Evolutionary conservation across 2,329 filamentous ascomycete species (phyloP), one percentile per base, ranked within the genome.

Genomic region (Ophiostoma piceae): DNA sequence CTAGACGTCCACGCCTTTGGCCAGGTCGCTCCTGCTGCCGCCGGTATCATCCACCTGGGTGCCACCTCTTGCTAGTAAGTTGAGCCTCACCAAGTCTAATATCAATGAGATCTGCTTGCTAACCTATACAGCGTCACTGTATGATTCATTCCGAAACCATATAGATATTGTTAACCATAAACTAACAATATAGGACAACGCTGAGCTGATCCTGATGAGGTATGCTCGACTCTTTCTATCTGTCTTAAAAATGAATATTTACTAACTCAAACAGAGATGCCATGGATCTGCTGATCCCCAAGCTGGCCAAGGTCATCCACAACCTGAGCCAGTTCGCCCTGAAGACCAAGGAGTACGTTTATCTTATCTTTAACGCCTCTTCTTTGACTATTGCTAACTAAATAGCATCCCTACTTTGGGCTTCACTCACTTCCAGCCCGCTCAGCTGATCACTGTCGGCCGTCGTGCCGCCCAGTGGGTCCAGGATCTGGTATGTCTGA

Each of bases 31-130:
- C 92, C 92, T 0, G 89, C 87, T 43, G 92, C 92, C 11, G 91
- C 90, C 16, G 91, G 91, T 43, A 91, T 95, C 74, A 94, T 97
- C 71, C 92, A 97, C 78, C 88, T 85, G 78, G 90, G 89, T 74
- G 88, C 87, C 69, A 90, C 85, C 26, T 73, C 72, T 11, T 87
- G 83, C 78, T 88, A 74, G 69, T 70, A 37, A 71, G 67, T 69
- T 71, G 70, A 43, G 32, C 29, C 43, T 22, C 19, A 14, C 26
- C 9, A n/a, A n/a, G 14, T 12, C 5, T 8, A 41, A 41, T 9
- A 37, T 57, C 8, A 11, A 22, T 2, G 3, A 57, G 51, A 12
- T 1, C 51, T 22, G 16, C 41, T 71, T 60, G 68, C 66, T 71
- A 66, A 71, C 68, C 26, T 2, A 22, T 43, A 11, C 29, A 71